phyloP scores from a whole-genome alignment of 1,284 basidiomycete species.

The Puccinia horiana region DNA sequence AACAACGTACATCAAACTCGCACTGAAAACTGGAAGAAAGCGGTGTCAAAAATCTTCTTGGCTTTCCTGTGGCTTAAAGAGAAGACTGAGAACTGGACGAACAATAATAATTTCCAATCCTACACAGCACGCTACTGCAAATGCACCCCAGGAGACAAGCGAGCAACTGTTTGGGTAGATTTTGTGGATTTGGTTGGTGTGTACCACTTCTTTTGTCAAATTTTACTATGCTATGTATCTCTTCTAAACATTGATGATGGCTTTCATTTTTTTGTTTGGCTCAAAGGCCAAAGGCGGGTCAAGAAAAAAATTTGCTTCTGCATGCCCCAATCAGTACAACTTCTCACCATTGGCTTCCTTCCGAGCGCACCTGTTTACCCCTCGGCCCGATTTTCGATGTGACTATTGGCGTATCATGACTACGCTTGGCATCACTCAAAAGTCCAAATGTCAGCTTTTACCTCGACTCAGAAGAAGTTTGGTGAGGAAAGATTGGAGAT shows the following conservation, averaged over 20 bases:
- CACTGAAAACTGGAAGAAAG: background rate
- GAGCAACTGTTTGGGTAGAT: background rate
- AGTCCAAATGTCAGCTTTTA: background rate
- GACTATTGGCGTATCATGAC: background rate
- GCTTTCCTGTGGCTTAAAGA: background rate
- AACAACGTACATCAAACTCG: background rate
- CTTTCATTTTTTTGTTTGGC: no score
- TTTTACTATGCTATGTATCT: background rate
- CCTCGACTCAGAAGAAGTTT: background rate
- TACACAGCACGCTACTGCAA: background rate
- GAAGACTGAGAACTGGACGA: background rate
- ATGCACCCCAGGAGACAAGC: background rate
- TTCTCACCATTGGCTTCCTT: background rate
- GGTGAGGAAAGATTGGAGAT: background rate
- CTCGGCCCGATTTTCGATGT: background rate
- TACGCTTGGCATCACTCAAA: constrained; percentile 1
- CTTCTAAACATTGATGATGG: no score
- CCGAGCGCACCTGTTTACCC: background rate
- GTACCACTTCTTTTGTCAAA: no score
- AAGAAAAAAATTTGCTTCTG: background rate
- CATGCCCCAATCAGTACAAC: background rate
- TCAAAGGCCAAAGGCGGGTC: background rate
- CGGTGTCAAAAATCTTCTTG: background rate
- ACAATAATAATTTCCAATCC: background rate
- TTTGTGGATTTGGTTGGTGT: background rate